phyloP scores from a whole-genome alignment of 169 alveolate species.

The Toxoplasma gondii region DNA sequence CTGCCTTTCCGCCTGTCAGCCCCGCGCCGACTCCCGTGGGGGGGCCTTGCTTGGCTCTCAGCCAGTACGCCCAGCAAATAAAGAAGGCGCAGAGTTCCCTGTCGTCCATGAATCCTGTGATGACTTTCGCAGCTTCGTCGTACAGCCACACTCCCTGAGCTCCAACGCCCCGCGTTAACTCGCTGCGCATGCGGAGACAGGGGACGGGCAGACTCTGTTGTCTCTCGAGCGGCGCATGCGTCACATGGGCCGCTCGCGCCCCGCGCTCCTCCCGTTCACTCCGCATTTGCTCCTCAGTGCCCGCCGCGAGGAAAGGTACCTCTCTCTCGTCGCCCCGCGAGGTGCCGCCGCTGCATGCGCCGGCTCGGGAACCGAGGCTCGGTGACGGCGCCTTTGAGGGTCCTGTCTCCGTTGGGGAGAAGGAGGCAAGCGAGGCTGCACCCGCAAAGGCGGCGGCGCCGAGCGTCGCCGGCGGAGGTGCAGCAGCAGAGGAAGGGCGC shows the following conservation, averaged over 20 bases:
- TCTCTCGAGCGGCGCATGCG: background rate
- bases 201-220: background rate
- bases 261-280: background rate
- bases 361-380: background rate
- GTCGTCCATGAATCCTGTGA: conserved; percentile 28
- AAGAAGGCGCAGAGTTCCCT: conserved; percentile 23
- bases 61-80: conserved; percentile 24
- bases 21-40: background rate
- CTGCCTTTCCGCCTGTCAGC: background rate
- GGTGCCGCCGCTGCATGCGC: no score
- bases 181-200: conserved; percentile 26
- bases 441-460: conserved; percentile 8
- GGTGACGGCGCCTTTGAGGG: no score
- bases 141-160: conserved; percentile 20
- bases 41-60: background rate
- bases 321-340: background rate
- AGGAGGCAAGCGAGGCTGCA: background rate
- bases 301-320: no score
- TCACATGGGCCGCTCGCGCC: background rate
- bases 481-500: background rate
- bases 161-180: background rate
- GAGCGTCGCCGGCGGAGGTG: background rate
- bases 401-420: background rate
- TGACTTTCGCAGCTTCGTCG: conserved; percentile 10
- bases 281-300: background rate